Evolutionary conservation across 2,329 filamentous ascomycete species (phyloP).

Genomic region (Aspergillus sp.): DNA sequence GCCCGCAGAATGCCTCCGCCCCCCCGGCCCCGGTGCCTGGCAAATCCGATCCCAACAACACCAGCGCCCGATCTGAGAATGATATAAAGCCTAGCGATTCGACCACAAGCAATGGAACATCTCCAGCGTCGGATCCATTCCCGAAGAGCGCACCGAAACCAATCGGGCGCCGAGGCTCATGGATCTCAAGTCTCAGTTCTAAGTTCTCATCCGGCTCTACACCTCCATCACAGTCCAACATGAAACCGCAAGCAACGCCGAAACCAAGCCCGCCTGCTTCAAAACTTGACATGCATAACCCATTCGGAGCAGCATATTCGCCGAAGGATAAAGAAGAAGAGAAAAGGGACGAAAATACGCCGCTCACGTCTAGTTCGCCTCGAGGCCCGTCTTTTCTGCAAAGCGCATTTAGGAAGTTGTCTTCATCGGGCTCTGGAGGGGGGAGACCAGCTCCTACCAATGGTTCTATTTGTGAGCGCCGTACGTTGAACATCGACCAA

Average conservation of each 20-base stretch:
- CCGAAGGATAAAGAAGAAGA: conserved; percentile 47
- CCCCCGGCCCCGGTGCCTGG: conserved; percentile 11
- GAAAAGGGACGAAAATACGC: conserved; percentile 32
- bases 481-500: conserved; percentile 79
- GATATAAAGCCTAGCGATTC: conserved; percentile 21
- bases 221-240: conserved; percentile 37
- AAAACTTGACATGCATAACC: conserved; percentile 42
- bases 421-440: conserved; percentile 60
- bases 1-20: conserved; percentile 13
- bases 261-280: conserved; percentile 33
- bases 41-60: conserved; percentile 18
- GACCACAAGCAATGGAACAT: conserved; percentile 19
- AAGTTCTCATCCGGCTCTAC: conserved; percentile 71
- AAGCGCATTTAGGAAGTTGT: conserved; percentile 77
- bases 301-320: conserved; percentile 45
- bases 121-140: conserved; percentile 15
- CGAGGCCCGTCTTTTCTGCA: conserved; percentile 73
- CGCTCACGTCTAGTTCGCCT: conserved; percentile 64
- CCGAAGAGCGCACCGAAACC: conserved; percentile 31
- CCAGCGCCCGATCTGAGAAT: conserved; percentile 17
- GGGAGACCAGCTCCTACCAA: conserved; percentile 53
- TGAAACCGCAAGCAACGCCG: conserved; percentile 31
- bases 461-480: conserved; percentile 75
- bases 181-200: conserved; percentile 90
- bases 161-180: conserved; percentile 68